Base-by-base conservation (phyloP, 2,329 filamentous ascomycete species). In the Chrysoporthe austroafricana region DNA sequence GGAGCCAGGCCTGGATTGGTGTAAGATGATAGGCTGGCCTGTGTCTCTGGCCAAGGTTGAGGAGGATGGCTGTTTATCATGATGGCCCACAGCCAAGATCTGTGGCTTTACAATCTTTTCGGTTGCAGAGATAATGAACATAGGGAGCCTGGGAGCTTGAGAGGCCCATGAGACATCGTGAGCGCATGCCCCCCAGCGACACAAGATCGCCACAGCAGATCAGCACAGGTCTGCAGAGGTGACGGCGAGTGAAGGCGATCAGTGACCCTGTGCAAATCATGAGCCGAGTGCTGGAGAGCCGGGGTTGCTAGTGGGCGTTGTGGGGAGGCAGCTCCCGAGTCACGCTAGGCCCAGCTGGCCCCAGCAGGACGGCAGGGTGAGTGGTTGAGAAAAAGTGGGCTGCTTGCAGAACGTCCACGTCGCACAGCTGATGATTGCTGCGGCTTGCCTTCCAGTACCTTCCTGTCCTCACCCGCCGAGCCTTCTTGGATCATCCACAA, bases 371-470 rank as follows among this genome's bases (percentile, higher is more conserved):
- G 58, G n/a, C 39, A 18, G 11, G 18, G 26, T 21, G 57, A 60
- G n/a, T 26, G 4, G 57, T 43, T 26, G 36, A 60, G 54, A 48
- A 56, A 61, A 61, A 26, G 42, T 16, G 58, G 64, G 48, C 32
- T 52, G 42, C 16, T 63, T 56, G 32, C 44, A 52, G 44, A 69
- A 69, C 21, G 66, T 69, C 67, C 67, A 69, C 67, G 67, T 67
- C 61, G 64, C 61, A 66, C 64, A 57, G 42, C 52, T 16, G 50
- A 48, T 67, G 59, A n/a, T 46, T 57, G 54, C 56, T 63, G 61
- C 61, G 50, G 32, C 43, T 34, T 46, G 43, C 36, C 48, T 46
- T 57, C 48, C 36, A 39, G 36, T 39, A 5, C 36, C 59, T 44
- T 64, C 65, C 56, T 62, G 43, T 62, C 65, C 46, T 50, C 58